phyloP scores from a whole-genome alignment of 306 rosid genomes.

The Acacia crassicarpa region DNA sequence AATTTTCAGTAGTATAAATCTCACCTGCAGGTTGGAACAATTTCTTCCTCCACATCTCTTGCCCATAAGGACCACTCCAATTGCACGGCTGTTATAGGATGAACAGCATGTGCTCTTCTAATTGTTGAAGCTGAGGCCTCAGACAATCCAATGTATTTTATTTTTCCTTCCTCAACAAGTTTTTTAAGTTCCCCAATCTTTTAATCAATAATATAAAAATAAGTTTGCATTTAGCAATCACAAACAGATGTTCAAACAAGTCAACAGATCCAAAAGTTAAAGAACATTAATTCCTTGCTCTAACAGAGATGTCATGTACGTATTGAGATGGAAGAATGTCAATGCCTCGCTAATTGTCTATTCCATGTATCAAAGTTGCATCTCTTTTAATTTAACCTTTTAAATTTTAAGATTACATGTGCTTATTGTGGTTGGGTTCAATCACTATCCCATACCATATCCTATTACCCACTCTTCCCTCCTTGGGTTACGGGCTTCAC shows the following conservation, averaged over 20 bases:
- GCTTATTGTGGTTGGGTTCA: background rate
- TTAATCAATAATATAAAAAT: background rate
- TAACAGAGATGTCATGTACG: background rate
- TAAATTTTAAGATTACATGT: background rate
- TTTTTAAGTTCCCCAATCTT: slow-evolving; percentile 65
- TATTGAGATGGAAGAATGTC: background rate
- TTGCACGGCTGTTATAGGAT: slow-evolving; percentile 59
- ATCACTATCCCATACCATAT: background rate
- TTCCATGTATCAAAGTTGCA: background rate
- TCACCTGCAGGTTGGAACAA: slow-evolving; percentile 60
- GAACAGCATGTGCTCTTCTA: slow-evolving; percentile 64
- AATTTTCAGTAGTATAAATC: background rate
- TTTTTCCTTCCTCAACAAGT: slow-evolving; percentile 60
- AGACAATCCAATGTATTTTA: slow-evolving; percentile 58
- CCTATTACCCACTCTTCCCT: background rate
- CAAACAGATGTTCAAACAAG: background rate
- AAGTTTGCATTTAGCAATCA: background rate
- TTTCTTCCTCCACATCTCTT: slow-evolving; percentile 61
- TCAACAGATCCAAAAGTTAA: too few relatives aligned
- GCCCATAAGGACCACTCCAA: slow-evolving; percentile 63
- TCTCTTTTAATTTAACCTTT: background rate
- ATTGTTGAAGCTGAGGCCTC: slow-evolving; percentile 74
- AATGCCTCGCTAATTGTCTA: background rate
- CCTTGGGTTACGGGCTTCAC: background rate
- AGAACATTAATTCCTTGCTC: background rate